Conservation (phyloP, 768 basidiomycete species). For the Auriculariales sp. region DNA sequence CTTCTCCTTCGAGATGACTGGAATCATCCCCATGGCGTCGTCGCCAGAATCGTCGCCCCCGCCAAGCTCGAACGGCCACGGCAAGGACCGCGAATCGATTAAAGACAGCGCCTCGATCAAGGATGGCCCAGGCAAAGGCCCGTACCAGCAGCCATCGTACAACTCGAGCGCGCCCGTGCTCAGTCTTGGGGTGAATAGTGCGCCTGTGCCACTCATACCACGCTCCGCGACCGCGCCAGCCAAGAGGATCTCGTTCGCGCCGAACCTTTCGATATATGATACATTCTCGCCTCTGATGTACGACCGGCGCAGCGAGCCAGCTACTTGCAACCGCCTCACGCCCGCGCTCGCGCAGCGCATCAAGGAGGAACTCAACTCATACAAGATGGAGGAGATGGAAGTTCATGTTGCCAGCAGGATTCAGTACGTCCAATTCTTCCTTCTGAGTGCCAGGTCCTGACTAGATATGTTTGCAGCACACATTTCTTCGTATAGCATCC, state of each 20-base stretch:
- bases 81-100: neutral
- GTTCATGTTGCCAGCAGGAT: conserved; percentile 87
- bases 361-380: conserved; percentile 96
- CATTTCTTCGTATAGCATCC: conserved; percentile 65
- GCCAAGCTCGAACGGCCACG: conserved; percentile 2
- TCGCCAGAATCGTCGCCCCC: conserved; percentile 2
- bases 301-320: conserved; percentile 89
- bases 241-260: conserved; percentile 78
- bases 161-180: conserved; percentile 87
- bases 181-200: conserved; percentile 30
- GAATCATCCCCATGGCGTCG: neutral
- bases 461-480: conserved; percentile 34
- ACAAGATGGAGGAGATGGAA: conserved; percentile 99
- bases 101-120: no score
- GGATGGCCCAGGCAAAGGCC: no score
- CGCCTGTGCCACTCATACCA: conserved; percentile 42
- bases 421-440: conserved; percentile 43
- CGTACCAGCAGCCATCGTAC: conserved; percentile 69
- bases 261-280: conserved; percentile 86
- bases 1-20: conserved; percentile 33
- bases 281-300: conserved; percentile 89
- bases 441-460: conserved; percentile 5
- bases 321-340: conserved; percentile 92
- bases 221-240: conserved; percentile 53
- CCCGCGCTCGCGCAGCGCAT: conserved; percentile 91